Conservation (phyloP, 805 yeast species). For the Candida insectalens region DNA sequence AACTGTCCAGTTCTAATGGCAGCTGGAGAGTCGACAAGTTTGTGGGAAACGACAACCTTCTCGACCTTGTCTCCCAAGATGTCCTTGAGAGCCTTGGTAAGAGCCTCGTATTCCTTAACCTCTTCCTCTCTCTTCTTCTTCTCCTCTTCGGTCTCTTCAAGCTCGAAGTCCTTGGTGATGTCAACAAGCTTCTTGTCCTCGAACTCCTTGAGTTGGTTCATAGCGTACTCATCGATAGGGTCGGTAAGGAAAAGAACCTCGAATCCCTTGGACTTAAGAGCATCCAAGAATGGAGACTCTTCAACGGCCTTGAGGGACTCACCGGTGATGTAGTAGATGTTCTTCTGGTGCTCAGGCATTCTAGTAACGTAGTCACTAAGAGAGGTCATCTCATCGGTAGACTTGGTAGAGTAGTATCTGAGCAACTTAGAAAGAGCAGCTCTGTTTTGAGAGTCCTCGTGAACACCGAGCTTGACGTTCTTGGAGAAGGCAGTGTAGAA, state of each 20-base stretch:
- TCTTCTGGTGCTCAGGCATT: slow-evolving; percentile 99
- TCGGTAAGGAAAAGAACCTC: slow-evolving; percentile 97
- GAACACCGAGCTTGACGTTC: slow-evolving; percentile 98
- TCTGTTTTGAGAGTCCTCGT: slow-evolving; percentile 99
- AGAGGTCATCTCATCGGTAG: slow-evolving; percentile 88
- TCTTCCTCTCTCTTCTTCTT: slow-evolving; percentile 90
- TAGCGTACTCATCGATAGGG: slow-evolving; percentile 99
- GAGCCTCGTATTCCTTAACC: slow-evolving; percentile 82
- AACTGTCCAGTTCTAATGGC: slow-evolving; percentile 99
- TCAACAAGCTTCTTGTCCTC: slow-evolving; percentile 99
- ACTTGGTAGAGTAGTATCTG: slow-evolving; percentile 95
- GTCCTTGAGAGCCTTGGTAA: slow-evolving; percentile 94
- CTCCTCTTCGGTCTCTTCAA: slow-evolving; percentile 98
- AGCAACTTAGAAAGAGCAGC: slow-evolving; percentile 87
- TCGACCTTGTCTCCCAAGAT: slow-evolving; percentile 97
- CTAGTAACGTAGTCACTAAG: slow-evolving; percentile 96
- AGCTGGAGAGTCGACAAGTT: slow-evolving; percentile 97
- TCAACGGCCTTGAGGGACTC: slow-evolving; percentile 96
- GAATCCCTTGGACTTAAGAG: slow-evolving; percentile 95
- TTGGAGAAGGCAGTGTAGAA: slow-evolving; percentile 96
- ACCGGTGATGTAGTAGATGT: slow-evolving; percentile 98
- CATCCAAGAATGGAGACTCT: slow-evolving; percentile 98
- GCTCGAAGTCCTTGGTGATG: slow-evolving; percentile 97
- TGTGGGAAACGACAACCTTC: slow-evolving; percentile 97
- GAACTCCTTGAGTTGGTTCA: slow-evolving; percentile 98